phyloP scores from a whole-genome alignment of 495 filamentous ascomycete species.

The Tuber brumale region DNA sequence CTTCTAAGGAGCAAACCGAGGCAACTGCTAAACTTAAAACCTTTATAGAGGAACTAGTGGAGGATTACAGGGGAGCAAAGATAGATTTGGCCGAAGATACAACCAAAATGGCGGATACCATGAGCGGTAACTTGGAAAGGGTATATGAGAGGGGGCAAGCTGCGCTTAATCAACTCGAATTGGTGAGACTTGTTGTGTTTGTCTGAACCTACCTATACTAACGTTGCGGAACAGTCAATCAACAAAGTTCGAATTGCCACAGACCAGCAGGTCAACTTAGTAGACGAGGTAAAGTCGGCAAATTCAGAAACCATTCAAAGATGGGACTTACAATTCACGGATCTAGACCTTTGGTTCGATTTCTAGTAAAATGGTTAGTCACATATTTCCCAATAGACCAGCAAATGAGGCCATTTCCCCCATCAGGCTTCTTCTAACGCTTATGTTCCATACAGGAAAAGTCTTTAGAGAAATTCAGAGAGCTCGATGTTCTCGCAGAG shows the following conservation, averaged over 20 bases:
- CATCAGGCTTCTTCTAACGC: neutral
- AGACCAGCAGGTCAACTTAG: neutral
- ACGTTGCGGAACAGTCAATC: neutral
- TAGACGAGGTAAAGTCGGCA: neutral
- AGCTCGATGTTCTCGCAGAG: neutral
- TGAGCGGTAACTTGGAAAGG: neutral
- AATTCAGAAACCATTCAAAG: neutral
- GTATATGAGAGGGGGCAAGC: neutral
- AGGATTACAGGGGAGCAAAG: neutral
- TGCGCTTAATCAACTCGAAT: neutral
- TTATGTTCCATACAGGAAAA: neutral
- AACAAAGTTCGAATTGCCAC: neutral
- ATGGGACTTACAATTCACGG: neutral
- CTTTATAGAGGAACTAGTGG: slow-evolving; percentile 6
- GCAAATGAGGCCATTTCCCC: neutral
- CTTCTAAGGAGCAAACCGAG: slow-evolving; percentile 6
- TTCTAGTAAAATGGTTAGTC: neutral
- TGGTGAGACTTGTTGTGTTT: neutral
- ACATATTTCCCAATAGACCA: neutral
- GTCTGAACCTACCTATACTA: neutral
- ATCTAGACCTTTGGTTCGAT: neutral
- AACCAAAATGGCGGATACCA: neutral
- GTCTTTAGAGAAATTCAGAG: neutral
- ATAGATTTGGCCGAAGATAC: neutral
- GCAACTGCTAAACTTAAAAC: slow-evolving; percentile 6